These are phyloP conservation scores for Cinnamomum chago DNA, from an alignment of 164 flowering plant species.

Conservation along the genomic window DNA sequence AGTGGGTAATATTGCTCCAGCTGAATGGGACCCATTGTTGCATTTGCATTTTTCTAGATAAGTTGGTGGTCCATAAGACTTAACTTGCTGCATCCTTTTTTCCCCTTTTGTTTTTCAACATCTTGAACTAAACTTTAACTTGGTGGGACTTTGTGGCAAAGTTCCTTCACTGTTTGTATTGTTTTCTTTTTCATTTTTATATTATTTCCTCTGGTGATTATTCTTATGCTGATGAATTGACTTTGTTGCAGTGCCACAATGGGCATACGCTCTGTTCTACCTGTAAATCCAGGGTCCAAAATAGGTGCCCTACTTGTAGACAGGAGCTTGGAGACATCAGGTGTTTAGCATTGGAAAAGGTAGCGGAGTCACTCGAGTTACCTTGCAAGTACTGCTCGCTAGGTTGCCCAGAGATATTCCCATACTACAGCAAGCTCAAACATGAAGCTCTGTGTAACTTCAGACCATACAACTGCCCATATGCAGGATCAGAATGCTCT, in stretches of 20 bases:
- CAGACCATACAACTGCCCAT: conserved; percentile 60
- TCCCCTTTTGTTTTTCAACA: neutral
- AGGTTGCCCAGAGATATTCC: conserved; percentile 51
- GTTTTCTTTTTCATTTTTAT: neutral
- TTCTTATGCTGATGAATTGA: conserved; percentile 16
- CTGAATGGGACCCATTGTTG: too few relatives aligned
- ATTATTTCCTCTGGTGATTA: neutral
- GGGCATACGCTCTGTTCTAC: conserved; percentile 61
- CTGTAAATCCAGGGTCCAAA: conserved; percentile 54
- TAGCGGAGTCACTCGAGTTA: conserved; percentile 52
- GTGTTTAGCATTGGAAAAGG: conserved; percentile 65
- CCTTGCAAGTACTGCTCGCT: conserved; percentile 45
- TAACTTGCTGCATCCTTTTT: neutral
- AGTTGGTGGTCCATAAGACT: neutral
- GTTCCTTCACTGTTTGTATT: neutral
- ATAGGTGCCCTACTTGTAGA: conserved; percentile 57
- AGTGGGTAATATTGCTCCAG: too few relatives aligned
- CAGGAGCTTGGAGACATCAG: conserved; percentile 66
- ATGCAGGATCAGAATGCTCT: conserved; percentile 78
- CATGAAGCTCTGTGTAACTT: conserved; percentile 48
- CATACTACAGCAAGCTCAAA: conserved; percentile 55
- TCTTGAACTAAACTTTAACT: neutral
- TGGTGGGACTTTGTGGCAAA: neutral
- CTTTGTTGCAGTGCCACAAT: conserved; percentile 53
- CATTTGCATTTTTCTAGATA: too few relatives aligned